Base-by-base conservation (phyloP, 2,329 filamentous ascomycete genomes). In the Coniochaeta ligniaria region DNA sequence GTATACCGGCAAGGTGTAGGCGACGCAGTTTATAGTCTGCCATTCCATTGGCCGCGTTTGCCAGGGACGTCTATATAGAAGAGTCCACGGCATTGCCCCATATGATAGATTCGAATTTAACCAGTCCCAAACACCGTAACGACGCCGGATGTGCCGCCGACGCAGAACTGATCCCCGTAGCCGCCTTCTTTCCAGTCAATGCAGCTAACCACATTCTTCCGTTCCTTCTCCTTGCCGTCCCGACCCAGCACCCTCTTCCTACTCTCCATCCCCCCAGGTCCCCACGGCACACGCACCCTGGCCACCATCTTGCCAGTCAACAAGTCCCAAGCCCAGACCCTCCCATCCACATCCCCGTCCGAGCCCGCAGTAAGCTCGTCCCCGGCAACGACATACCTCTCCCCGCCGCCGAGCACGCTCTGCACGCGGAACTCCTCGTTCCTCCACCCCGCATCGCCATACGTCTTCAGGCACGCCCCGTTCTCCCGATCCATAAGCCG, bases 281-380 rank as follows among this genome's bases (percentile, higher is more conserved):
- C 82, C 83, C 83, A 85, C 0, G 83, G 82, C 3, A 84, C 77
- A 38, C 71, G 74, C 6, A 96, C 74, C 65, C 78, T 84, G 35
- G 89, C 84, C 61, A 85, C 78, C 58, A 90, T 71, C 60, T 86
- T 83, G 1, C 91, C 93, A 6, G 83, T 88, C 60, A 96, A 72
- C 22, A 96, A 76, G 75, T 97, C 92, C 94, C 94, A 98, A 1
- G 86, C 91, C 77, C 88, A 87, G 8, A 92, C 74, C 68, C 80
- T 80, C 2, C 89, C 90, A 63, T 88, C 79, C 2, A 75, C 76
- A 1, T 61, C 72, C 61, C 45, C 60, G 64, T 60, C 41, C 57
- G 62, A 47, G 57, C 62, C 52, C 1, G 64, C 64, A 7, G 68
- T 75, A 69, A 83, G 80, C 74, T 97, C 93, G 68, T 92, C 92